Evolutionary conservation across 192 early-diverging fungal genomes (phyloP).

Genomic region (Gaertneriomyces sp.): DNA sequence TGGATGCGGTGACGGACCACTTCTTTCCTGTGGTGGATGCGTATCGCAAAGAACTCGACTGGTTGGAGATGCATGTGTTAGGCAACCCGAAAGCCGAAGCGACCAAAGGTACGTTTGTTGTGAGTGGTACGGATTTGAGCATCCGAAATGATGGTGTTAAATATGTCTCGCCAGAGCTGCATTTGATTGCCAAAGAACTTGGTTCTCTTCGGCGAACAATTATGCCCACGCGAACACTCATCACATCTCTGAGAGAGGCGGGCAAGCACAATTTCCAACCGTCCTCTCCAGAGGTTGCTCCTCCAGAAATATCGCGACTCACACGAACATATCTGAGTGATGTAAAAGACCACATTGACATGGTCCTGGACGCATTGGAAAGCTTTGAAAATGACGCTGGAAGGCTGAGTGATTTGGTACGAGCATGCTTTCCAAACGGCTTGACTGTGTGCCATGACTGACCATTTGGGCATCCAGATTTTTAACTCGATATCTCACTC

Average conservation of each 20-base stretch:
- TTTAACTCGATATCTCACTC: constrained; percentile 41
- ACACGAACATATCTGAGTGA: constrained; percentile 32
- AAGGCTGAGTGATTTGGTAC: constrained; percentile 27
- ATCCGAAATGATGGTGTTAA: neutral
- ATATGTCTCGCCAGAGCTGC: constrained; percentile 16
- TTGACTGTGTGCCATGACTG: neutral
- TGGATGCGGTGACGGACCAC: constrained; percentile 34
- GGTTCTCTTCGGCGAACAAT: constrained; percentile 17
- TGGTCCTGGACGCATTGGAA: constrained; percentile 24
- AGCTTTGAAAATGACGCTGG: constrained; percentile 24
- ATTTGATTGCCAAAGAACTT: constrained; percentile 37
- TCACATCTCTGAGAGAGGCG: constrained; percentile 21
- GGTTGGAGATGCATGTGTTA: constrained; percentile 23
- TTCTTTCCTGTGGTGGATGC: constrained; percentile 33
- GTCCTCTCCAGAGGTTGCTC: neutral
- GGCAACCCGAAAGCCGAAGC: constrained; percentile 22
- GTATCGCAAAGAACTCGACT: constrained; percentile 20
- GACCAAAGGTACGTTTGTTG: constrained; percentile 19
- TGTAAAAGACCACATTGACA: constrained; percentile 33
- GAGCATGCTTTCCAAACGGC: neutral
- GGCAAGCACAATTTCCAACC: constrained; percentile 1
- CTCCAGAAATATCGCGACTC: constrained; percentile 17
- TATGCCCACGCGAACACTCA: constrained; percentile 19
- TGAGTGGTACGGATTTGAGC: neutral
- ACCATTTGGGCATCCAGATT: constrained; percentile 6